Conservation (phyloP, 805 yeast species). For the Yarrowia hollandica region DNA sequence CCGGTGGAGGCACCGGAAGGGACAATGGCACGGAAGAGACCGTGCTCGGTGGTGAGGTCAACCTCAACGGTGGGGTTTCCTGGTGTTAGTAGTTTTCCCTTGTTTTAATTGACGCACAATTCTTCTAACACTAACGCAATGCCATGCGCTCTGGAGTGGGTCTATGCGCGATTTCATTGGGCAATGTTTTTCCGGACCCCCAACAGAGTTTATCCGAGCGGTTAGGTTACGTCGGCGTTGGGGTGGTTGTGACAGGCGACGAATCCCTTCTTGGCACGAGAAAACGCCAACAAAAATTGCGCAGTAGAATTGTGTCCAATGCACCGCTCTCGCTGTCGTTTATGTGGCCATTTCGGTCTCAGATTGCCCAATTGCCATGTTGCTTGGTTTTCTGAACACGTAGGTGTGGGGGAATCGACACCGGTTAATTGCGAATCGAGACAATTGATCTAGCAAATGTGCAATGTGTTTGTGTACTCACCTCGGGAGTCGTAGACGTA, state of each 20-base stretch:
- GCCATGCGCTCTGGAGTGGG: background rate
- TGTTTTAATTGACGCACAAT: background rate
- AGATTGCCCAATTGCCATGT: background rate
- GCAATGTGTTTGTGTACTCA: conserved; percentile 35
- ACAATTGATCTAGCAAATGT: background rate
- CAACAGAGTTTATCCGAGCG: conserved; percentile 21
- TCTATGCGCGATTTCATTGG: conserved; percentile 25
- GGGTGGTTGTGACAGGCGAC: background rate
- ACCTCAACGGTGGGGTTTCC: conserved; percentile 98
- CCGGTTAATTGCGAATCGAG: background rate
- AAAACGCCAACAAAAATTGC: background rate
- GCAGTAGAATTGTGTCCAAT: background rate
- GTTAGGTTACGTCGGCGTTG: background rate
- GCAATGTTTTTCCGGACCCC: conserved; percentile 23
- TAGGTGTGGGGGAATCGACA: conserved; percentile 16
- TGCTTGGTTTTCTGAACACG: background rate
- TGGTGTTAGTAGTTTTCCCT: conserved; percentile 28
- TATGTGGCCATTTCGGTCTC: background rate
- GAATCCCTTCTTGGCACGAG: conserved; percentile 1
- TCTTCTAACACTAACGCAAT: background rate
- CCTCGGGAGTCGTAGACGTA: conserved; percentile 99
- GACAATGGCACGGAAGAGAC: conserved; percentile 94
- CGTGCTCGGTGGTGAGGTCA: conserved; percentile 88
- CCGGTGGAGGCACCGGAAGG: conserved; percentile 99
- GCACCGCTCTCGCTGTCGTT: background rate